Conservation (phyloP, 768 basidiomycete genomes). For the Mycena olivaceomarginata region DNA sequence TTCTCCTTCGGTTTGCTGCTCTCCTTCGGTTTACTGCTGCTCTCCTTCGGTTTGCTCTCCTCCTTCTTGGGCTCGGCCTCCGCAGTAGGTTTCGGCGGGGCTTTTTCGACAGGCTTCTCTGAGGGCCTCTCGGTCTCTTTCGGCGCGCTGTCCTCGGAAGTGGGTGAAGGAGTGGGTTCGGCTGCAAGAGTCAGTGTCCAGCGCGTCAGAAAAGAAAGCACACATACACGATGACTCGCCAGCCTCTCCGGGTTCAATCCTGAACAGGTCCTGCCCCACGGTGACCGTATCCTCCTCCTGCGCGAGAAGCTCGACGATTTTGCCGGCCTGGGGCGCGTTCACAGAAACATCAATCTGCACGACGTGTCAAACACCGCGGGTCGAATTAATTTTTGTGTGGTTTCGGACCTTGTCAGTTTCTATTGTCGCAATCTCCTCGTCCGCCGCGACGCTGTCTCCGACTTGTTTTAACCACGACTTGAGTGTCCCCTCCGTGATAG, state of each 20-base stretch:
- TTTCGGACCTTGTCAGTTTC: conserved; percentile 96
- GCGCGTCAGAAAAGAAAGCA: neutral
- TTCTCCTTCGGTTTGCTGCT: conserved; percentile 46
- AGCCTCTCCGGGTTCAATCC: conserved; percentile 89
- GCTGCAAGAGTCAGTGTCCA: conserved; percentile 34
- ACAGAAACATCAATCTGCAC: conserved; percentile 96
- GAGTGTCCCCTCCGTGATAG: conserved; percentile 97
- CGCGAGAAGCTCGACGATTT: conserved; percentile 89
- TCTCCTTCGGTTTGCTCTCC: conserved; percentile 43
- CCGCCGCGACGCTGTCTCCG: conserved; percentile 91
- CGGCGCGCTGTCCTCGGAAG: conserved; percentile 55
- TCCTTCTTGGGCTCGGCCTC: conserved; percentile 48
- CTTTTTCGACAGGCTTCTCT: conserved; percentile 60
- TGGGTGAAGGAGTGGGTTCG: conserved; percentile 48
- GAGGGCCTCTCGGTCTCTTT: conserved; percentile 65
- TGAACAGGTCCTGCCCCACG: conserved; percentile 96
- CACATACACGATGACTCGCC: conserved; percentile 63
- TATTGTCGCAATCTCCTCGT: conserved; percentile 98
- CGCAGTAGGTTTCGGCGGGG: conserved; percentile 52
- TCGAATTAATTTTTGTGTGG: neutral
- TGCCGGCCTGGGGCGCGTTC: conserved; percentile 93
- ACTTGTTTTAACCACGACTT: conserved; percentile 96
- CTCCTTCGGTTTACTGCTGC: too few relatives aligned
- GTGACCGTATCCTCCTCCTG: conserved; percentile 95
- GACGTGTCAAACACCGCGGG: conserved; percentile 27